Base-by-base conservation (phyloP, 495 filamentous ascomycete genomes). In the Oleoguttula mirabilis region DNA sequence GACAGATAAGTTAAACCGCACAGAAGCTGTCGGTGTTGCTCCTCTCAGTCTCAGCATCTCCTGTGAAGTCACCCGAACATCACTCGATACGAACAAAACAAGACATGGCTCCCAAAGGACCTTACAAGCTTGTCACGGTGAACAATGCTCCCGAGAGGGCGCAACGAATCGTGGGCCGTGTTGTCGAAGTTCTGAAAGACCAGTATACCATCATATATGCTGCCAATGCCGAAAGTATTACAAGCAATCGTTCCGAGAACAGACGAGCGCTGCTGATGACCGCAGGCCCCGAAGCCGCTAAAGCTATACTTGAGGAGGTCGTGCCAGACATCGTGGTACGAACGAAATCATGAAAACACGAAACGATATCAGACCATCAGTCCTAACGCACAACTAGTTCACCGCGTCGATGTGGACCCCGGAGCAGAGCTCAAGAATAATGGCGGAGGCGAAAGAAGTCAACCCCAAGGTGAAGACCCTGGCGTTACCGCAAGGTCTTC, bases 91-190 rank as follows among this genome's bases (percentile, higher is more conserved):
- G 27, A 30, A 35, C 7, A 10, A 35, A 10, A 35, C 7, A 15
- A 6, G 16, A 35, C 11, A 39, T 21, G 36, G 10, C 34, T 7
- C 14, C 42, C 5, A 22, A 72, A 50, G 74, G 72, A 24, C 72
- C 74, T 14, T 81, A 67, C 59, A 69, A 59, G 38, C 70, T 82
- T 16, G 70, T 79, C 34, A 80, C 76, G 10, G 77, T 82, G 51
- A 81, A 81, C 64, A 82, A 70, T 33, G 76, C 68, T 1, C 78
- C 78, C 7, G 76, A 78, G 45, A 69, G 78, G 22, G 78, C 78
- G 27, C 70, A 73, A 56, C 58, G 62, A 8, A 59, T 81, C 27
- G 72, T 80, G 54, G 77, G 76, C 14, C 66, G 68, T 3, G 55
- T 80, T 5, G 66, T 69, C 20, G 72, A 79, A 36, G 65, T 60